These are phyloP conservation scores for Emydomyces testavorans DNA, from an alignment of 2,329 filamentous ascomycete genomes.

Conservation along the genomic window DNA sequence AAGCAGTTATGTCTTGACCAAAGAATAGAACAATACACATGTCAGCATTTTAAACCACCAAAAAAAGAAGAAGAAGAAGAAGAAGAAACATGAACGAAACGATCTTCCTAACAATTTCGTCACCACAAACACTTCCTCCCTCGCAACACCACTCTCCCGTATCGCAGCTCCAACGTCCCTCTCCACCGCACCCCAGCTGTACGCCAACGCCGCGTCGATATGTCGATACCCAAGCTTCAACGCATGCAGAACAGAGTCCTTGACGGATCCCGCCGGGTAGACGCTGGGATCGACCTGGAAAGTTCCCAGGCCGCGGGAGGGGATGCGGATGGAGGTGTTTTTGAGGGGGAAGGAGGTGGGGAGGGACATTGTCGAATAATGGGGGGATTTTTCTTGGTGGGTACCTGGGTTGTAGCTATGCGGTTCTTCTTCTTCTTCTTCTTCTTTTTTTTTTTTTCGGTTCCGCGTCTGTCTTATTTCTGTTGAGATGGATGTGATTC, in stretches of 20 bases:
- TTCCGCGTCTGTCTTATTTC: too few species aligned
- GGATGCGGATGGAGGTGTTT: background rate
- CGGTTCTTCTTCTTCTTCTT: too few species aligned
- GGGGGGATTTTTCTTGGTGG: too few species aligned
- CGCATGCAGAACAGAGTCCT: slow-evolving; percentile 38
- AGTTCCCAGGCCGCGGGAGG: slow-evolving; percentile 10
- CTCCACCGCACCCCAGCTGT: slow-evolving; percentile 44
- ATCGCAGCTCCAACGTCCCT: slow-evolving; percentile 54
- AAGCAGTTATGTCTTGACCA: slow-evolving; percentile 7
- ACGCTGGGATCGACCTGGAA: slow-evolving; percentile 9
- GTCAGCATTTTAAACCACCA: slow-evolving; percentile 39
- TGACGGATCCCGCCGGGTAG: slow-evolving; percentile 27
- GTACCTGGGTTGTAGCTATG: too few species aligned
- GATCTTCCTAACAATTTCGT: slow-evolving; percentile 46
- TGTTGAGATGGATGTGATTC: too few species aligned
- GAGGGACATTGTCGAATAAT: slow-evolving; percentile 2
- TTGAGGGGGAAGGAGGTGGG: slow-evolving; percentile 6
- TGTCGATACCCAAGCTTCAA: slow-evolving; percentile 43
- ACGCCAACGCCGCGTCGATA: slow-evolving; percentile 43
- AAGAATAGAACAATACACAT: slow-evolving; percentile 36
- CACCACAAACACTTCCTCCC: slow-evolving; percentile 53
- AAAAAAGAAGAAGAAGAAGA: background rate
- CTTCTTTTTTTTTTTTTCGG: too few species aligned
- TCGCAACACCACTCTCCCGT: slow-evolving; percentile 52
- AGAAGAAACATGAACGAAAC: slow-evolving; percentile 22